Evolutionary conservation across 148 eudicot species (phyloP).

Genomic region (Persicaria maculosa): DNA sequence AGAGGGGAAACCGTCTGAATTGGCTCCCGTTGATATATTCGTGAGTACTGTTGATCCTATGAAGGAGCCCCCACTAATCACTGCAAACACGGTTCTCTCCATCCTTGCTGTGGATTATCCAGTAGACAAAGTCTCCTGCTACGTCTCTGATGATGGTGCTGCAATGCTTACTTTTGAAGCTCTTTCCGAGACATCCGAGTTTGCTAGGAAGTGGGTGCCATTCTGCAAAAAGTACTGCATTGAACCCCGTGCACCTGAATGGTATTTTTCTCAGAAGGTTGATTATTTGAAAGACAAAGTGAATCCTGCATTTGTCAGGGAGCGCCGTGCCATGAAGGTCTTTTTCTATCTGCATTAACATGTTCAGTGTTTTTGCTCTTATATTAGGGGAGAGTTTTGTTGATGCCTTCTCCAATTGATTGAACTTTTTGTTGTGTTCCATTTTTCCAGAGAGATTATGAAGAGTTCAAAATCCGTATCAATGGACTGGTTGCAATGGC

Average conservation of each 20-base stretch:
- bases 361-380: neutral
- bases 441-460: constrained; percentile 75
- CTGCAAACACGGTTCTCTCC: constrained; percentile 90
- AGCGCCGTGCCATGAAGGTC: constrained; percentile 98
- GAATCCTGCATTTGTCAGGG: constrained; percentile 86
- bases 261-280: constrained; percentile 84
- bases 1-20: constrained; percentile 90
- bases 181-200: constrained; percentile 90
- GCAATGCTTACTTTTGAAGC: constrained; percentile 99
- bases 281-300: constrained; percentile 88
- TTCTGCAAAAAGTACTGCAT: constrained; percentile 79
- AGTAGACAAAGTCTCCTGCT: constrained; percentile 84
- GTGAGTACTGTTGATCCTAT: constrained; percentile 91
- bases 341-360: neutral
- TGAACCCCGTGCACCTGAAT: constrained; percentile 96
- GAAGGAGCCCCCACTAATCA: constrained; percentile 94
- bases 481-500: constrained; percentile 83
- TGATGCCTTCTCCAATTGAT: neutral
- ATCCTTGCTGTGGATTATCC: constrained; percentile 96
- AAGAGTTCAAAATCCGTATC: constrained; percentile 80
- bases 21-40: constrained; percentile 71
- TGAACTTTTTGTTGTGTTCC: neutral
- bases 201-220: constrained; percentile 94
- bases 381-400: neutral
- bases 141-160: constrained; percentile 93